phyloP scores from a whole-genome alignment of 2,329 filamentous ascomycete species.

The Colletotrichum costaricense region DNA sequence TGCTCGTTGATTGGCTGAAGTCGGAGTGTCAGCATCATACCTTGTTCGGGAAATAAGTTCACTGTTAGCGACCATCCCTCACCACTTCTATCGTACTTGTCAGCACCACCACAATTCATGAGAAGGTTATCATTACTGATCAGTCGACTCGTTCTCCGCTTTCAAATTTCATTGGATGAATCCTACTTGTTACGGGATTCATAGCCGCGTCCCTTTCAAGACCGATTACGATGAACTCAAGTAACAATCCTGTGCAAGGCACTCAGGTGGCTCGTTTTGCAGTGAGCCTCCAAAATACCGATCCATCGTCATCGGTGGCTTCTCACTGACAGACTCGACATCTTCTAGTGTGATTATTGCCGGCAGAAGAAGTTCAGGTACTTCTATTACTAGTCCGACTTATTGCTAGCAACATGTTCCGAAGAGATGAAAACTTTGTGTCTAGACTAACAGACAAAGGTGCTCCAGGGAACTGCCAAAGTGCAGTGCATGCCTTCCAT shows the following conservation, averaged over 20 bases:
- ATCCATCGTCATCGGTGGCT: not conserved
- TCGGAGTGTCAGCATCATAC: not conserved
- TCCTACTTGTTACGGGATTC: too few relatives aligned
- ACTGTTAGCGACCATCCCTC: too few relatives aligned
- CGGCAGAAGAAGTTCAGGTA: constrained; percentile 24
- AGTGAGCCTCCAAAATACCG: not conserved
- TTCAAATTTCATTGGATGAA: too few relatives aligned
- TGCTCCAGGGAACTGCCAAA: constrained; percentile 25
- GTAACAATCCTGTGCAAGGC: not conserved
- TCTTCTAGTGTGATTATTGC: constrained; percentile 12
- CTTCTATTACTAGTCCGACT: not conserved
- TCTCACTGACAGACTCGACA: not conserved
- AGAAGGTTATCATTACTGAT: too few relatives aligned
- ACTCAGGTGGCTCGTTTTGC: constrained; percentile 3
- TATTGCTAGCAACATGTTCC: too few relatives aligned
- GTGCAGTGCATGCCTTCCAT: constrained; percentile 19
- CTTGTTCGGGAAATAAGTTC: too few relatives aligned
- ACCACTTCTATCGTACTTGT: too few relatives aligned
- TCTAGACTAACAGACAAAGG: not conserved
- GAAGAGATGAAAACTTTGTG: too few relatives aligned
- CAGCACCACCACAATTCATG: too few relatives aligned
- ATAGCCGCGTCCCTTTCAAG: too few relatives aligned
- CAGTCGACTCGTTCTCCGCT: too few relatives aligned
- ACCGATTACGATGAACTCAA: not conserved
- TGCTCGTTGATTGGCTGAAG: not conserved